Conservation (phyloP, 441 rosid genomes). For the Breynia disticha region DNA sequence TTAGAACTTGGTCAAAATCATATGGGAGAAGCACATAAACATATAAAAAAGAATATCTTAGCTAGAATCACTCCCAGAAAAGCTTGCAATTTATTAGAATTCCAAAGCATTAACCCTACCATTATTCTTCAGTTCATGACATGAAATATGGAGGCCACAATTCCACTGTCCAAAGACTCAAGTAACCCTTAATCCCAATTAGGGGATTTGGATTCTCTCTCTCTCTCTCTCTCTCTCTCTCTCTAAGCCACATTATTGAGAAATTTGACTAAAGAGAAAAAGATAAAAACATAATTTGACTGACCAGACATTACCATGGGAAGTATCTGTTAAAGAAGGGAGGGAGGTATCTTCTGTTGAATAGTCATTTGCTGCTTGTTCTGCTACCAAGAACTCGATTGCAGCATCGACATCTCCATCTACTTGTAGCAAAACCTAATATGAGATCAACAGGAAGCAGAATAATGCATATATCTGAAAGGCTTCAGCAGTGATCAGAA, state of each 20-base stretch:
- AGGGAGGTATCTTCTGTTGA: slow-evolving; percentile 23
- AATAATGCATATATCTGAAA: slow-evolving; percentile 7
- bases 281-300: slow-evolving; percentile 16
- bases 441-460: slow-evolving; percentile 13
- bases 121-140: neutral
- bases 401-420: slow-evolving; percentile 79
- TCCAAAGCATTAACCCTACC: neutral
- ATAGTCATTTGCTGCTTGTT: slow-evolving; percentile 35
- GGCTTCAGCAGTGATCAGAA: neutral
- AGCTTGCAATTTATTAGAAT: neutral
- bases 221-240: too few species aligned
- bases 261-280: neutral
- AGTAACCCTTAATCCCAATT: neutral
- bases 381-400: slow-evolving; percentile 68
- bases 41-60: neutral
- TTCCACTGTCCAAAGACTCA: neutral
- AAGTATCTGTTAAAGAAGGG: slow-evolving; percentile 23
- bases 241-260: neutral
- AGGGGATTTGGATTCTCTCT: neutral
- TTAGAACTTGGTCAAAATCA: too few species aligned
- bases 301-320: slow-evolving; percentile 48
- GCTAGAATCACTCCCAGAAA: neutral
- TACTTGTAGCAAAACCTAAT: slow-evolving; percentile 63
- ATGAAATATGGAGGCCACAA: neutral
- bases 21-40: too few species aligned